Conservation (phyloP, 2,329 filamentous ascomycete genomes). For the Botrytis tulipae region DNA sequence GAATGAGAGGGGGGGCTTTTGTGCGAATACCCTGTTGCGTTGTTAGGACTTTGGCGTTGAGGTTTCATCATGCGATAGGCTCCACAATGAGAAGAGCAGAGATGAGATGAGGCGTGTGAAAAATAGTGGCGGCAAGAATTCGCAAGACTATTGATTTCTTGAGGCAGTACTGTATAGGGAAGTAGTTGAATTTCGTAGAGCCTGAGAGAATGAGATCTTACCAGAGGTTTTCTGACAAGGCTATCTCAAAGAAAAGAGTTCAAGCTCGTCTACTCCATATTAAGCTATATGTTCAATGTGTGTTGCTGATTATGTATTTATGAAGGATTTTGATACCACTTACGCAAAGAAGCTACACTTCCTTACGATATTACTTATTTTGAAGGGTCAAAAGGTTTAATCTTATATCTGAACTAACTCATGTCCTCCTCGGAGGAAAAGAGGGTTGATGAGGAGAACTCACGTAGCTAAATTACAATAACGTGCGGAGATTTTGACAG, state of each 20-base stretch:
- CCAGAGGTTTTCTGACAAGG: no score
- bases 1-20: not conserved
- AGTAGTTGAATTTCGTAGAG: not conserved
- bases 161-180: not conserved
- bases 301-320: not conserved
- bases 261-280: no score
- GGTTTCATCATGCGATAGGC: not conserved
- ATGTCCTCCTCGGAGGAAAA: not conserved
- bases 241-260: not conserved
- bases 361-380: no score
- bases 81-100: not conserved
- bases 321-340: rapidly evolving
- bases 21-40: not conserved
- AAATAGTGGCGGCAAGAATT: not conserved
- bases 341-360: not conserved
- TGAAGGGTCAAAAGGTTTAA: not conserved
- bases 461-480: no score
- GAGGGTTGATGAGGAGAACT: no score
- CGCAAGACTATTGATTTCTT: not conserved
- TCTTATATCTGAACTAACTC: no score
- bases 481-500: no score
- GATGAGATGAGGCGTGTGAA: not conserved
- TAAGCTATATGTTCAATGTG: not conserved
- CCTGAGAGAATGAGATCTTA: not conserved
- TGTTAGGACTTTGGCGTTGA: not conserved